These are phyloP conservation scores for Phytopythium helicoides DNA, from an alignment of 352 stramenopile species.

Conservation along the genomic window DNA sequence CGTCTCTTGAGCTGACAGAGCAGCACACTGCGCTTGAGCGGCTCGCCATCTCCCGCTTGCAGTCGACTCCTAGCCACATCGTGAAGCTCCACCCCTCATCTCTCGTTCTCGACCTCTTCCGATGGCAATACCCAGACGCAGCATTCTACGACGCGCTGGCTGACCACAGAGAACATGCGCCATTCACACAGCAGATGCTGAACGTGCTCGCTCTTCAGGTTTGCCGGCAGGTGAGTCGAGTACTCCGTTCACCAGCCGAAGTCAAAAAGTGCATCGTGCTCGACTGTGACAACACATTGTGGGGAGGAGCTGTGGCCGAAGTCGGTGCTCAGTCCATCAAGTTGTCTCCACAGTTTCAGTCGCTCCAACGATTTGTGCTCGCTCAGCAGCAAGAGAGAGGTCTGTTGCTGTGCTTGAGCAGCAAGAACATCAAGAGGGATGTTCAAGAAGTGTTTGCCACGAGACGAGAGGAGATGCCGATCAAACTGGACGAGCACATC, in stretches of 20 bases:
- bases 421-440: conserved; percentile 64
- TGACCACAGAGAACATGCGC: conserved; percentile 61
- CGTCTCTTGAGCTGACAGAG: conserved; percentile 9
- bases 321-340: conserved; percentile 34
- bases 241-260: conserved; percentile 25
- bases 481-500: conserved; percentile 53
- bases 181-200: conserved; percentile 65
- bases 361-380: conserved; percentile 61
- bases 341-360: conserved; percentile 37
- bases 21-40: conserved; percentile 12
- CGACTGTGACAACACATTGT: conserved; percentile 79
- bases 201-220: conserved; percentile 42
- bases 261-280: conserved; percentile 73
- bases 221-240: conserved; percentile 47
- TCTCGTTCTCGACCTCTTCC: conserved; percentile 24
- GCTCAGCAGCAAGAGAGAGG: conserved; percentile 35
- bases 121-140: conserved; percentile 12
- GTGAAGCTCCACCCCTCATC: conserved; percentile 26
- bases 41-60: conserved; percentile 13
- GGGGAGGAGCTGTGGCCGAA: conserved; percentile 62
- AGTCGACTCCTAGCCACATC: conserved; percentile 16
- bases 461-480: conserved; percentile 41
- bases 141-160: conserved; percentile 43
- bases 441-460: conserved; percentile 44
- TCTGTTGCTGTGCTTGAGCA: conserved; percentile 62